Conservation (phyloP, 2,329 filamentous ascomycete genomes). For the Fusarium penzigii region DNA sequence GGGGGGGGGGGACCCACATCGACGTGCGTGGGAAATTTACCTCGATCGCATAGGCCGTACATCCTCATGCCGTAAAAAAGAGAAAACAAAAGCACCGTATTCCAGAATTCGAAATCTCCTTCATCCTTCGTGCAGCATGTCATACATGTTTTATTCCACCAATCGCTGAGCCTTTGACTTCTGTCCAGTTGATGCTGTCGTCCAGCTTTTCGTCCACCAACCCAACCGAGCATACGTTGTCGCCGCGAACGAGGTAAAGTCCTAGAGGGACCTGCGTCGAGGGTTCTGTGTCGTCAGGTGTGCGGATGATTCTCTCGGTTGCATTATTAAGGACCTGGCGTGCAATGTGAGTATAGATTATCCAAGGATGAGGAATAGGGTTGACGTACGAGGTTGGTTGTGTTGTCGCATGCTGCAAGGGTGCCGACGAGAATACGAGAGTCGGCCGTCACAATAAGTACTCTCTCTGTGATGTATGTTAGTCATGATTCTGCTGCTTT, state of each 20-base stretch:
- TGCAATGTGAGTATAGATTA: conserved; percentile 14
- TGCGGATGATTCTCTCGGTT: conserved; percentile 86
- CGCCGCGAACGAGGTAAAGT: conserved; percentile 87
- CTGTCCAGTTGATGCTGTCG: conserved; percentile 85
- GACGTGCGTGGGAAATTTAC: neutral
- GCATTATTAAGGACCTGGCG: conserved; percentile 74
- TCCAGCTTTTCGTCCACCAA: conserved; percentile 89
- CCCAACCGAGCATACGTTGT: conserved; percentile 90
- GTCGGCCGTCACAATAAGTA: conserved; percentile 88
- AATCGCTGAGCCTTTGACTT: conserved; percentile 83
- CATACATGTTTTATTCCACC: conserved; percentile 78
- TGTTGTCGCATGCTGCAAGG: conserved; percentile 83
- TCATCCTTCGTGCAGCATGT: conserved; percentile 1
- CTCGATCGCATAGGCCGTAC: conserved; percentile 7
- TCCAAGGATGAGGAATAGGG: neutral
- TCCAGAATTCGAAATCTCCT: neutral
- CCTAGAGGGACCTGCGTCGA: conserved; percentile 82
- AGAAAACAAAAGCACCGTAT: neutral
- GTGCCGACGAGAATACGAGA: conserved; percentile 83
- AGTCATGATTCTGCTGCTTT: conserved; percentile 2
- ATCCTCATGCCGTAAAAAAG: conserved; percentile 21
- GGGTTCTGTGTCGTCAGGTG: conserved; percentile 77
- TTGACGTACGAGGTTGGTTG: conserved; percentile 74
- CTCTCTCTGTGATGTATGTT: conserved; percentile 66
- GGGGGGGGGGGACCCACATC: no score